A percentile compares a stretch with the other conserved stretches of the same genome.
Conservation (phyloP, 1,139 yeast genomes). For the Zygosaccharomyces sapae region DNA sequence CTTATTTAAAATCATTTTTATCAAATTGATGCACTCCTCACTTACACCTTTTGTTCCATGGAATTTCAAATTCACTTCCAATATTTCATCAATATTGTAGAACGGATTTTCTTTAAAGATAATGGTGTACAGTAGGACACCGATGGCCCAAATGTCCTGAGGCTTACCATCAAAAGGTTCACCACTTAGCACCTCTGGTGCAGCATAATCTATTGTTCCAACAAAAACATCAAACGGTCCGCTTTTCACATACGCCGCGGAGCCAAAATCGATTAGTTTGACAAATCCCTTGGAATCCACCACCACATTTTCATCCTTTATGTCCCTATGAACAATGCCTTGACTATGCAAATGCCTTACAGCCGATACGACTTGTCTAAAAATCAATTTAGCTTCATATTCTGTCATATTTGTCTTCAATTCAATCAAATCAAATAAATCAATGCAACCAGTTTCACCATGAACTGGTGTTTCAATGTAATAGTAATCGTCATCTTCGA, state of each 20-base stretch:
- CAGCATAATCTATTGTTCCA: slow-evolving; percentile 95
- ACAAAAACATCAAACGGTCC: slow-evolving; percentile 98
- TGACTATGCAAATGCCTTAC: slow-evolving; percentile 76
- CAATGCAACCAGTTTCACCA: slow-evolving; percentile 84
- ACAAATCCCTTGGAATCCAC: slow-evolving; percentile 73
- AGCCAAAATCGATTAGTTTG: slow-evolving; percentile 90
- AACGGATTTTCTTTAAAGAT: slow-evolving; percentile 95
- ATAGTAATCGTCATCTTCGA: slow-evolving; percentile 84
- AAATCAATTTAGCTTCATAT: slow-evolving; percentile 67
- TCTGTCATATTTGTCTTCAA: slow-evolving; percentile 75
- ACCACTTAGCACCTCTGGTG: slow-evolving; percentile 91
- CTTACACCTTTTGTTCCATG: slow-evolving; percentile 52
- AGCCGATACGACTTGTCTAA: slow-evolving; percentile 74
- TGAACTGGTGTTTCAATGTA: slow-evolving; percentile 89
- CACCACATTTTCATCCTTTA: slow-evolving; percentile 90
- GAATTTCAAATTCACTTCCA: slow-evolving; percentile 78
- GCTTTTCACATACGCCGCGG: slow-evolving; percentile 82
- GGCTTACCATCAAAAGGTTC: slow-evolving; percentile 86
- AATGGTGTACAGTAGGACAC: slow-evolving; percentile 81
- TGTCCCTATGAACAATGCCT: slow-evolving; percentile 91
- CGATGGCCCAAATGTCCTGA: slow-evolving; percentile 96
- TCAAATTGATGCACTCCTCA: slow-evolving; percentile 54
- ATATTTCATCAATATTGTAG: slow-evolving; percentile 88
- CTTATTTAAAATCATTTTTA: slow-evolving; percentile 60
- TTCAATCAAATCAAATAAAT: slow-evolving; percentile 86